Base-by-base conservation (phyloP, 305 asterid genomes). In the Fraxinus dipetala region DNA sequence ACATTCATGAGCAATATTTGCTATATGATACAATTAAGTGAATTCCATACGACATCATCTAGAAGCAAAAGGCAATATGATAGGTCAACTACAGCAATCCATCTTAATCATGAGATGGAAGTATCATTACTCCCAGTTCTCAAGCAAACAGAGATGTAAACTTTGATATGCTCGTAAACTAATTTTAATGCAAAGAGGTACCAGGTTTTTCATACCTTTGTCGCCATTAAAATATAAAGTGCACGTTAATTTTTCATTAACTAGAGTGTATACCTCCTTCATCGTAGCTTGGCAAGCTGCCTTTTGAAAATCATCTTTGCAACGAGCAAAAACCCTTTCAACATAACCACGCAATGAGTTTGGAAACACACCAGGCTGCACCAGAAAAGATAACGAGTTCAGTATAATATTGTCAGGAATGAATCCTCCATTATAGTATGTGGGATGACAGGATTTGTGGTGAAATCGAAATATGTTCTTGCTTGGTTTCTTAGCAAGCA, bases 251-350 rank as follows among this genome's bases (percentile, higher is more conserved):
- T 80, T 65, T 78, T 59, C 69, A 78, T 65, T 30, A 84, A 78
- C 78, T 38, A 72, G 20, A 73, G 54, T 61, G 32, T 43, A 84
- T 94, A 96, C 99, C 99, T 96, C 95, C 89, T 94, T 96, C 98
- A 96, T 81, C 86, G 89, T 84, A 85, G 84, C 91, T 89, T 96
- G 98, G 88, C 93, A 91, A 84, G 97, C 93, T 72, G 84, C 88
- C 92, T 88, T 92, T 87, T 95, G 97, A 79, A 82, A 85, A 84
- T 96, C 98, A 85, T 89, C 93, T 85, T 90, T 92, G 93, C 99
- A 95, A 75, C 99, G 97, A 83, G 95, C 93, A 89, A 96, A 88
- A 80, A 96, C 97, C 90, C 99, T 91, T 90, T 96, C 98, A 88
- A 96, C 99, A 89, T 95, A 96, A 81, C 98, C 99, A 78, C 96